phyloP scores from a whole-genome alignment of 768 basidiomycete genomes.

The Suillus occidentalis region DNA sequence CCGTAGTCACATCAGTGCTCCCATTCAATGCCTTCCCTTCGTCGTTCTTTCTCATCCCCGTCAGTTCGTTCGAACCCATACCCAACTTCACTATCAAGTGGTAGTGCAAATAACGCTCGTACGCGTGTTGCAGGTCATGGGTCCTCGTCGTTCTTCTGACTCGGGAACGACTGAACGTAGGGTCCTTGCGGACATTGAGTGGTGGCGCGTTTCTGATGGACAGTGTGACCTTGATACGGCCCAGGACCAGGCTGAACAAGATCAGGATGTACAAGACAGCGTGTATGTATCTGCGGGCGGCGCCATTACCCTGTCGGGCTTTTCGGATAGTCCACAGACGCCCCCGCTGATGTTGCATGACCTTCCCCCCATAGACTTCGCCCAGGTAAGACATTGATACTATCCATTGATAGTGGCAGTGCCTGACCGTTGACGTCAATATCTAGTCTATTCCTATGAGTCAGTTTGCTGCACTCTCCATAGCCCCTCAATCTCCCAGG shows the following conservation, averaged over 20 bases:
- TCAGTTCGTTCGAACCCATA: slow-evolving; percentile 72
- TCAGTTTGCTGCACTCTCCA: slow-evolving; percentile 55
- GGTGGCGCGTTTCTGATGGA: slow-evolving; percentile 80
- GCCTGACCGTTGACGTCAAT: slow-evolving; percentile 7
- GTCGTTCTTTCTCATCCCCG: slow-evolving; percentile 72
- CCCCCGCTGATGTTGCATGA: slow-evolving; percentile 28
- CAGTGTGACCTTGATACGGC: slow-evolving; percentile 50
- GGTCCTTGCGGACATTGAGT: slow-evolving; percentile 84
- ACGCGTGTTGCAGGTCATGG: slow-evolving; percentile 37
- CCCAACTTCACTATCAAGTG: slow-evolving; percentile 40
- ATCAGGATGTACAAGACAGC: slow-evolving; percentile 10
- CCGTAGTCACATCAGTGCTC: not conserved
- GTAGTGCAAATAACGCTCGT: slow-evolving; percentile 34
- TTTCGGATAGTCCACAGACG: slow-evolving; percentile 37
- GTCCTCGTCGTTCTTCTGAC: slow-evolving; percentile 61
- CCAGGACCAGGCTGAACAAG: slow-evolving; percentile 23
- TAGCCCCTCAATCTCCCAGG: slow-evolving; percentile 53
- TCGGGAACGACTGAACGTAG: slow-evolving; percentile 65
- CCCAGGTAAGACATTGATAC: slow-evolving; percentile 23
- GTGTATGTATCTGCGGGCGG: slow-evolving; percentile 19
- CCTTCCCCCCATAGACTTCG: slow-evolving; percentile 21
- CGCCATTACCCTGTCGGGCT: slow-evolving; percentile 37
- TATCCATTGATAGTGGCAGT: not conserved
- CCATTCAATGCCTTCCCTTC: slow-evolving; percentile 67
- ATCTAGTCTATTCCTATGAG: slow-evolving; percentile 35